Evolutionary conservation across 2,329 filamentous ascomycete species (phyloP), one percentile per base, ranked within the genome.

Genomic region (Huntiella abstrusa): DNA sequence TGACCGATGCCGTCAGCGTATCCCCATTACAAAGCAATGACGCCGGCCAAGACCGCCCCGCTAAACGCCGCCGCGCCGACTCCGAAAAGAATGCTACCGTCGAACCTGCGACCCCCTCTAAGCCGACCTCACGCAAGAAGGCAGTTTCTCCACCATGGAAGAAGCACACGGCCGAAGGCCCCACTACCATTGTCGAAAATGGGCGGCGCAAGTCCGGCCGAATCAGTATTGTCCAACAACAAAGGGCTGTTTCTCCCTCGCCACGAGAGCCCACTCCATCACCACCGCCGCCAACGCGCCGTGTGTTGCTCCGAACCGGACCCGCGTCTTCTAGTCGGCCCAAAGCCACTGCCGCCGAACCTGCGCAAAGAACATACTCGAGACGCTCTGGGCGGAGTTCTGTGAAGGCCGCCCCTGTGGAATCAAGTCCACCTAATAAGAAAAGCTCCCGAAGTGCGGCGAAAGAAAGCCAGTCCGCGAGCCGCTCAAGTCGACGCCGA

Each of bases 91-190:
- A 16, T 13, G 3, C 28, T 11, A 12, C 28, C 8, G 28, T 4
- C 28, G 10, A 11, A n/a, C 17, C 19, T 15, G 36, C 45, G 3
- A 11, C 45, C 16, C 15, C 45, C 11, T 11, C 22, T 10, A 37
- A 32, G 33, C 3, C 7, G 11, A 11, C 39, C 5, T 3, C 13
- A 57, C 61, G 56, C 67, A 78, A 63, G 64, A 66, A 45, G 16
- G 33, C 45, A 45, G 69, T 71, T 50, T 96, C 88, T 52, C 91
- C 91, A 53, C 91, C 91, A 16, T 98, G 91, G 91, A 96, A 91
- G 66, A 83, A 77, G 56, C 73, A 83, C 52, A 73, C 73, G 49
- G 84, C 82, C 36, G 83, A 93, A 22, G 91, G 91, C 0, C 91
- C 91, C 16, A 91, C 88, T 3, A 81, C 83, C 1, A 87, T 92